These are phyloP conservation scores for Pleurotus tuber-regium DNA, from an alignment of 768 basidiomycete species.

Conservation along the genomic window DNA sequence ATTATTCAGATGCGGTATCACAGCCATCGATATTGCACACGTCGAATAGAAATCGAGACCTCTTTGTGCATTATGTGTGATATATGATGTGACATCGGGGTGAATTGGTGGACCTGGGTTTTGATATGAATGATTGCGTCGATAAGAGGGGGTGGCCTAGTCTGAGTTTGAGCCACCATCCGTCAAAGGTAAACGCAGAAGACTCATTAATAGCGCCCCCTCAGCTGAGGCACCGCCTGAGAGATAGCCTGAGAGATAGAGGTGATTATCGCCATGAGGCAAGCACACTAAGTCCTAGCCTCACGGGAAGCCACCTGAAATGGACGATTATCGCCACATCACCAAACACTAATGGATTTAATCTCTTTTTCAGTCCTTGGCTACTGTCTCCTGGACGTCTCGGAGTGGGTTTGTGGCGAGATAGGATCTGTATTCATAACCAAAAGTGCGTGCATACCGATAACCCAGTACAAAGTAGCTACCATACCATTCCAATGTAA, in stretches of 20 bases:
- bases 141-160: conserved; percentile 6
- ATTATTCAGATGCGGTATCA: not conserved
- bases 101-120: conserved; percentile 5
- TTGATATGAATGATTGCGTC: not conserved
- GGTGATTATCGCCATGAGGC: conserved; percentile 11
- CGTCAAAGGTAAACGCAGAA: conserved; percentile 6
- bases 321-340: conserved; percentile 1
- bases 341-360: not conserved
- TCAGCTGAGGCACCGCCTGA: conserved; percentile 8
- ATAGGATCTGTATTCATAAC: not conserved
- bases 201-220: conserved; percentile 6
- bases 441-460: not conserved
- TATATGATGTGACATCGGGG: not conserved
- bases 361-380: not conserved
- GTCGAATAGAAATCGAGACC: conserved; percentile 2
- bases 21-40: conserved; percentile 8
- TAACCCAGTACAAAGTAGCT: not conserved
- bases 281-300: conserved; percentile 1
- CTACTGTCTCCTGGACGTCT: not conserved
- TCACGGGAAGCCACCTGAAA: conserved; percentile 7
- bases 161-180: conserved; percentile 10
- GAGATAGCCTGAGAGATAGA: conserved; percentile 9
- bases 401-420: not conserved
- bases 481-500: not conserved
- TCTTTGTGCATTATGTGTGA: too few relatives aligned